Evolutionary conservation across 805 yeast species (phyloP).

Genomic region (Brettanomyces naardenensis): DNA sequence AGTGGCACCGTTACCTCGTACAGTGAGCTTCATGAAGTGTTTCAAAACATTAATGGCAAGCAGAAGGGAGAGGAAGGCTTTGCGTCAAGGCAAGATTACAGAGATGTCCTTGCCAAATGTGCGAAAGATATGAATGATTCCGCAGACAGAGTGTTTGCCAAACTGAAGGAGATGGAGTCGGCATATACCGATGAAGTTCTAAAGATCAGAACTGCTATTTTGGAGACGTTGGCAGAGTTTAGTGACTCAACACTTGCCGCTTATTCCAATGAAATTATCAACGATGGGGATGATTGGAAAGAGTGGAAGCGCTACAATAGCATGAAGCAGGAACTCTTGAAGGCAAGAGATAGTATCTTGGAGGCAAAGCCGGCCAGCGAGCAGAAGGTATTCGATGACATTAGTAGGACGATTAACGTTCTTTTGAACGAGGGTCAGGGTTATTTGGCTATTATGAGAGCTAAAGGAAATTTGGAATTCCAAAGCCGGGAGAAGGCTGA

Average conservation of each 20-base stretch:
- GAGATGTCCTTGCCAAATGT: slow-evolving; percentile 32
- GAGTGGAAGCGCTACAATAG: slow-evolving; percentile 57
- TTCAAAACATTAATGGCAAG: slow-evolving; percentile 19
- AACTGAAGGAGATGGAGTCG: slow-evolving; percentile 24
- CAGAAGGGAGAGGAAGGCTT: slow-evolving; percentile 14
- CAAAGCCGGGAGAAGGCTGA: slow-evolving; percentile 45
- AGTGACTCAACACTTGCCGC: slow-evolving; percentile 60
- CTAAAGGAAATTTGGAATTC: slow-evolving; percentile 50
- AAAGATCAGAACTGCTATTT: slow-evolving; percentile 32
- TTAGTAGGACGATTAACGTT: slow-evolving; percentile 39
- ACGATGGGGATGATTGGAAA: slow-evolving; percentile 35
- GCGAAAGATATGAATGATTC: slow-evolving; percentile 22
- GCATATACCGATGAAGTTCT: slow-evolving; percentile 26
- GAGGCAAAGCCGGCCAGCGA: slow-evolving; percentile 25
- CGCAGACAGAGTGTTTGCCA: slow-evolving; percentile 26
- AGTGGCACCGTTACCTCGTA: slow-evolving; percentile 22
- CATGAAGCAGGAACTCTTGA: slow-evolving; percentile 46
- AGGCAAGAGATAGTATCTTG: slow-evolving; percentile 46
- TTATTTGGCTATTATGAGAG: slow-evolving; percentile 47
- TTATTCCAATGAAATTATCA: slow-evolving; percentile 52
- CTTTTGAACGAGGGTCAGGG: slow-evolving; percentile 55
- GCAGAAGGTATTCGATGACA: slow-evolving; percentile 26
- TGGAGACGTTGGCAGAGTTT: slow-evolving; percentile 69
- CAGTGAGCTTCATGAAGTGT: slow-evolving; percentile 19
- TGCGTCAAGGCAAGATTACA: slow-evolving; percentile 39